Conservation (phyloP, 139 green algal genomes). For the Micractinium sp. region DNA sequence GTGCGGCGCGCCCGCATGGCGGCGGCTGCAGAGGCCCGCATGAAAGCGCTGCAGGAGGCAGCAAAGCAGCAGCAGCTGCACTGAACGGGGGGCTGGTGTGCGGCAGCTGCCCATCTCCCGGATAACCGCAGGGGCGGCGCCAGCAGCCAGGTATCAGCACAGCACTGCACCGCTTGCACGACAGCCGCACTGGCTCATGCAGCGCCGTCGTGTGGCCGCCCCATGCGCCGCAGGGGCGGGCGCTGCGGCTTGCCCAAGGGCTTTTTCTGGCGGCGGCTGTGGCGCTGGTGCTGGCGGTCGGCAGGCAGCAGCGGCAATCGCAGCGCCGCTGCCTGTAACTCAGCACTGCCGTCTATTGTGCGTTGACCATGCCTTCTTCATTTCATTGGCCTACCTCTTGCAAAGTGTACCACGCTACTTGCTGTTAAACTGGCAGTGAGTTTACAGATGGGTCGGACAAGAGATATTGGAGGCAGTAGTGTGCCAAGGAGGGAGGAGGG, state of each 20-base stretch:
- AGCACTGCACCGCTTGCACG: neutral
- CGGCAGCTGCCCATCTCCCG: too few species aligned
- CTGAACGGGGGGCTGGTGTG: neutral
- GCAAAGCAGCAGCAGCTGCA: constrained; percentile 57
- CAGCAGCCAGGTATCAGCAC: neutral
- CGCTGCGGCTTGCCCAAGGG: neutral
- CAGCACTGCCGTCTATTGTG: neutral
- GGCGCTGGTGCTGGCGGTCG: neutral
- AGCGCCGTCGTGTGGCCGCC: neutral
- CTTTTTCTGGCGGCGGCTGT: constrained; percentile 21
- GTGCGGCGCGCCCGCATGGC: constrained; percentile 69
- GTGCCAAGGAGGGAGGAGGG: too few species aligned
- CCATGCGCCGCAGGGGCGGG: constrained; percentile 6
- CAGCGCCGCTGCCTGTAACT: neutral
- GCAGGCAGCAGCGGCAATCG: neutral
- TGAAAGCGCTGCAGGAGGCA: constrained; percentile 65
- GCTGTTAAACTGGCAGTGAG: too few species aligned
- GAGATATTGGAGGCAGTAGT: too few species aligned
- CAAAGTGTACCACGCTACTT: neutral
- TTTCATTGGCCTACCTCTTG: too few species aligned
- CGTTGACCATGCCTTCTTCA: neutral
- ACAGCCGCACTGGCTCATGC: neutral
- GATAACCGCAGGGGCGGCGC: too few species aligned
- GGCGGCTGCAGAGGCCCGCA: constrained; percentile 79
- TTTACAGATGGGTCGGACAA: too few species aligned